Evolutionary conservation across 2,329 filamentous ascomycete species (phyloP).

Genomic region (Teratosphaeria zuluensis): DNA sequence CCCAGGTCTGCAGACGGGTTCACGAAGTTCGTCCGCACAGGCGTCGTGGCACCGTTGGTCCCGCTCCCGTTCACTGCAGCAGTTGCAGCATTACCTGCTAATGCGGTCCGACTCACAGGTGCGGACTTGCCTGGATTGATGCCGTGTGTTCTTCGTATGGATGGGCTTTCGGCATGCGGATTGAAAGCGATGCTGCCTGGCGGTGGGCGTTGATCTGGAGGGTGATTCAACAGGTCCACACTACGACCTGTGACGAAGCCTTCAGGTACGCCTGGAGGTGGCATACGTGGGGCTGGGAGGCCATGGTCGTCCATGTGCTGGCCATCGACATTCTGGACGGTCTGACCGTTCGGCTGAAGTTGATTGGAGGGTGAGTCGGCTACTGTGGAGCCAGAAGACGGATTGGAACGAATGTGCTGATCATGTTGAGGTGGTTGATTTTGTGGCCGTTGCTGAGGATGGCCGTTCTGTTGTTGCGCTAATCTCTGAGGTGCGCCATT

Average conservation of each 20-base stretch:
- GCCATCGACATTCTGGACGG: slow-evolving; percentile 2
- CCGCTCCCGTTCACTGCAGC: slow-evolving; percentile 4
- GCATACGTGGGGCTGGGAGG: slow-evolving; percentile 13
- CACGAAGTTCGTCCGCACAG: slow-evolving; percentile 32
- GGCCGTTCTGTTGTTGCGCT: slow-evolving; percentile 1
- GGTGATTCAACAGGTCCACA: slow-evolving; percentile 31
- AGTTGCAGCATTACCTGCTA: slow-evolving; percentile 5
- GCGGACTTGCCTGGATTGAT: slow-evolving; percentile 72
- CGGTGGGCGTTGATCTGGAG: slow-evolving; percentile 24
- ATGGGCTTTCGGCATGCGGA: slow-evolving; percentile 50
- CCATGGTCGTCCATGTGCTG: slow-evolving; percentile 8
- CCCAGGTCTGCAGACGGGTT: slow-evolving; percentile 39
- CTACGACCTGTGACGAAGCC: slow-evolving; percentile 40
- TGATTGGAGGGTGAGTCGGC: slow-evolving; percentile 18
- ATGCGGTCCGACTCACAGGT: slow-evolving; percentile 49
- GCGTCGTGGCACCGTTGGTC: slow-evolving; percentile 10
- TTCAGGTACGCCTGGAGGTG: slow-evolving; percentile 25
- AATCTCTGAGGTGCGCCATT: slow-evolving; percentile 4
- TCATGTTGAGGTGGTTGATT: slow-evolving; percentile 9
- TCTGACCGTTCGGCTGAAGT: slow-evolving; percentile 12
- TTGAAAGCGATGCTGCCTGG: slow-evolving; percentile 31
- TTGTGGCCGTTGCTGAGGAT: slow-evolving; percentile 11
- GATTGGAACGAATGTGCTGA: slow-evolving; percentile 15
- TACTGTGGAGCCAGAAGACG: slow-evolving; percentile 19
- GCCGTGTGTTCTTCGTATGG: slow-evolving; percentile 79